Conservation (phyloP, 2,329 filamentous ascomycete species). For the Lecanicillium sp. region DNA sequence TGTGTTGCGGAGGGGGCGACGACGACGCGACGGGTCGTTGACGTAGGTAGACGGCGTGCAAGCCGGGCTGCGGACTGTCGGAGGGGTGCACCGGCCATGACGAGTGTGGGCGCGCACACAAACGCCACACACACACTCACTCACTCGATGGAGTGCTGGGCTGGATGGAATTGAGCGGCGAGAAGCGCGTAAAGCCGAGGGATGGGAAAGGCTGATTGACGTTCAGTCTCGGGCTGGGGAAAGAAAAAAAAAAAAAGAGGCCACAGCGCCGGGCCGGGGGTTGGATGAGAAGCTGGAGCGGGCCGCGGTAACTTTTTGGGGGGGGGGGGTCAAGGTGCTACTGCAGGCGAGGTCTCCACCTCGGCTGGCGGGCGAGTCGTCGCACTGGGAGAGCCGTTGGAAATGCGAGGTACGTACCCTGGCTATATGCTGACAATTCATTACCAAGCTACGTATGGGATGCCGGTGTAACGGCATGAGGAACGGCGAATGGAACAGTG, state of each 20-base stretch:
- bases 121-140: too few species aligned
- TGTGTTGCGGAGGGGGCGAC: neutral
- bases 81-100: neutral
- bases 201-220: too few species aligned
- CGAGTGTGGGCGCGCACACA: too few species aligned
- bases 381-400: neutral
- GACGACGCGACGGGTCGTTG: neutral
- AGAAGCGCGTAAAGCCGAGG: too few species aligned
- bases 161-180: neutral
- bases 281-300: constrained; percentile 6
- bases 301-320: constrained; percentile 8
- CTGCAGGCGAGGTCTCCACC: too few species aligned
- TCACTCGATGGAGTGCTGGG: too few species aligned
- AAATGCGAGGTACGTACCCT: neutral
- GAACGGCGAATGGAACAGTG: neutral
- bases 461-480: neutral
- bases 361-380: constrained; percentile 1
- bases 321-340: too few species aligned
- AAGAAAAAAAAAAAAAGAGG: too few species aligned
- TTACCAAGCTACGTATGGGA: constrained; percentile 2
- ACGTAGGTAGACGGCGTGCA: neutral
- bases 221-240: too few species aligned
- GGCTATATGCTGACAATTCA: constrained; percentile 5
- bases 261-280: neutral
- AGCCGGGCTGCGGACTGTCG: constrained; percentile 1